Percentiles rank a stretch among this genome's conserved stretches.
These are phyloP conservation scores for Emydomyces testavorans DNA, from an alignment of 2,329 filamentous ascomycete genomes.

Conservation along the genomic window DNA sequence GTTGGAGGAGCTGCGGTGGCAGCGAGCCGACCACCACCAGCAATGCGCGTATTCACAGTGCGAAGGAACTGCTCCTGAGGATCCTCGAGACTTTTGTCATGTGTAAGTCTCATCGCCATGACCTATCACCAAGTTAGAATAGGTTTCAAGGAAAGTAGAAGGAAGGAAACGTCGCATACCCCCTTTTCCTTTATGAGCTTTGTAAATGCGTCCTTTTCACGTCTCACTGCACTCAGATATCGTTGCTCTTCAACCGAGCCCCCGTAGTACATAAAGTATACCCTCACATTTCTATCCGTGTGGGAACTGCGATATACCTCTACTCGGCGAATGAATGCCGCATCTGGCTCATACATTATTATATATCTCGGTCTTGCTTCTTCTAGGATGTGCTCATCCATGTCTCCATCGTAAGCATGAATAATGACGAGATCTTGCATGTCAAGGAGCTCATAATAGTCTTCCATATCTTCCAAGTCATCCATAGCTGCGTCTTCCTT, in stretches of 20 bases:
- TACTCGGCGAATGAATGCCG: constrained; percentile 83
- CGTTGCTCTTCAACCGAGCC: constrained; percentile 91
- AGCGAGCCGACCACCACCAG: constrained; percentile 71
- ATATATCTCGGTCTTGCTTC: constrained; percentile 89
- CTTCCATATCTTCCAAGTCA: constrained; percentile 79
- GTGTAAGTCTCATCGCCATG: constrained; percentile 80
- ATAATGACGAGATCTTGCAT: constrained; percentile 81
- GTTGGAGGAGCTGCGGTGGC: constrained; percentile 80
- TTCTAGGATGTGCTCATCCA: constrained; percentile 92
- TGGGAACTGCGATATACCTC: constrained; percentile 96
- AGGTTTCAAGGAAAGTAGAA: background rate
- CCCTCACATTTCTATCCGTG: constrained; percentile 72
- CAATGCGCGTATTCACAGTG: constrained; percentile 92
- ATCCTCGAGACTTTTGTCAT: constrained; percentile 61
- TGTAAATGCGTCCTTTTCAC: constrained; percentile 93
- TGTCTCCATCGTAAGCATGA: constrained; percentile 88
- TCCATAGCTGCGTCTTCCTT: constrained; percentile 54
- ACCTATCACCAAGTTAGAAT: constrained; percentile 32
- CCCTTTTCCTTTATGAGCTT: constrained; percentile 89
- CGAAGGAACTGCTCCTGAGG: constrained; percentile 85
- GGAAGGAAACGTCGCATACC: constrained; percentile 25
- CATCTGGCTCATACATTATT: constrained; percentile 96
- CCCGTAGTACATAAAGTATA: constrained; percentile 95
- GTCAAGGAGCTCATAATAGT: constrained; percentile 82
- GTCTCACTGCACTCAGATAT: constrained; percentile 77